Base-by-base conservation (phyloP, 2,329 filamentous ascomycete genomes). In the Trichoderma lentiforme region DNA sequence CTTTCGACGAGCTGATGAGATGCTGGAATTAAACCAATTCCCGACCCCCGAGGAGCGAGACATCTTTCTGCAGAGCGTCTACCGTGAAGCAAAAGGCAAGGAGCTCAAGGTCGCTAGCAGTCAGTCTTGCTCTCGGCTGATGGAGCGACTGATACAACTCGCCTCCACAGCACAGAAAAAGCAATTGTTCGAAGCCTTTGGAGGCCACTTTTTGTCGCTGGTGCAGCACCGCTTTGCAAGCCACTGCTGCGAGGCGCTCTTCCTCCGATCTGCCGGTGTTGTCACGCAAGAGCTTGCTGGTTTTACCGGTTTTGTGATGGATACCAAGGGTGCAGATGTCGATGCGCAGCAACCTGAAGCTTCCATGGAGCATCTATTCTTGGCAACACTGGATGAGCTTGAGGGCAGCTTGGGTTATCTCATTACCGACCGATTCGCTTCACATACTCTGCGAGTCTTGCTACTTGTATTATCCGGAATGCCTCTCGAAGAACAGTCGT, bases 221-320 rank as follows among this genome's bases (percentile, higher is more conserved):
- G 91, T 98, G 66, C 95, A 97, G 80, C 96, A 99, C 83, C 92
- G 96, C 21, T 99, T 99, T 78, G 96, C 96, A 6, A 97, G 95
- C 73, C 96, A 99, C 84, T 98, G 95, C 83, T 98, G 95, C 80
- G 96, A 99, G 83, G 93, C 93, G 30, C 87, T 99, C 36, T 98
- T 99, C 81, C 85, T 95, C 63, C 90, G 93, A 74, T 92, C 93
- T 2, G 95, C 95, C 0, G 91, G 93, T 1, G 83, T 92, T 12
- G 92, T 97, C 47, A 92, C 92, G 15, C 85, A 91, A 73, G 95
- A 97, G 81, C 82, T 93, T 80, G 86, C 79, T 75, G 67, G 65
- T 3, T 84, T 78, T 76, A 80, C 79, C 75, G 65, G 58, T 0
- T 84, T 78, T 76, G 80, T 80, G n/a, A 73, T 84, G 36, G 83